Conservation (phyloP, 169 alveolate genomes). For the Plasmodium adleri region DNA sequence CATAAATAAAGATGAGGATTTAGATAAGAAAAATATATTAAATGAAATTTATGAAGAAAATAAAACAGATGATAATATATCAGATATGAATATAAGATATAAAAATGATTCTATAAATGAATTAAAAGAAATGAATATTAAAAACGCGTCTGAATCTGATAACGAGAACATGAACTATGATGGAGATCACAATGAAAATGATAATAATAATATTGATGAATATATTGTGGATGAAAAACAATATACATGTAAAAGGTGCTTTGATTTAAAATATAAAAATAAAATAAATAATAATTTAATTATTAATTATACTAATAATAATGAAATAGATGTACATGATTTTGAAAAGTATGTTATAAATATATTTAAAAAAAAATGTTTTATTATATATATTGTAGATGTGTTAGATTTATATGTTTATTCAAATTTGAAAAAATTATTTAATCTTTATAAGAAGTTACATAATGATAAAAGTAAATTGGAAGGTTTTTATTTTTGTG, state of each 20-base stretch:
- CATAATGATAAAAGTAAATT: constrained; percentile 42
- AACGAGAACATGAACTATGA: background rate
- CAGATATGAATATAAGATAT: no score
- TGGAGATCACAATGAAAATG: background rate
- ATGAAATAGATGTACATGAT: constrained; percentile 74
- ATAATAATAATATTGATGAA: background rate
- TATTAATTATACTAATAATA: constrained; percentile 60
- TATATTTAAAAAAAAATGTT: constrained; percentile 71
- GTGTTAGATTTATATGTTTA: constrained; percentile 70
- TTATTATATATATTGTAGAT: constrained; percentile 73
- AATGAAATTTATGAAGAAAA: constrained; percentile 34
- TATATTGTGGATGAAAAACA: constrained; percentile 1
- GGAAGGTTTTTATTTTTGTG: constrained; percentile 76
- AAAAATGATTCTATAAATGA: background rate
- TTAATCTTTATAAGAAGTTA: constrained; percentile 38
- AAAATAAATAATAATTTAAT: constrained; percentile 41
- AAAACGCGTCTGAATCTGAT: background rate
- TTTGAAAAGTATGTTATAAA: constrained; percentile 76
- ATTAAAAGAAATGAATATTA: constrained; percentile 4
- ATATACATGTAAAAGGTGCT: constrained; percentile 66
- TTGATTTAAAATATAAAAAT: constrained; percentile 63
- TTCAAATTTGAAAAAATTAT: constrained; percentile 55
- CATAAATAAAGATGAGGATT: constrained; percentile 26
- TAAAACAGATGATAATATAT: background rate
- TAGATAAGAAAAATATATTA: constrained; percentile 27